Evolutionary conservation across 805 yeast species (phyloP), one percentile per base, ranked within the genome.

Genomic region (Kuraishia piskuri): DNA sequence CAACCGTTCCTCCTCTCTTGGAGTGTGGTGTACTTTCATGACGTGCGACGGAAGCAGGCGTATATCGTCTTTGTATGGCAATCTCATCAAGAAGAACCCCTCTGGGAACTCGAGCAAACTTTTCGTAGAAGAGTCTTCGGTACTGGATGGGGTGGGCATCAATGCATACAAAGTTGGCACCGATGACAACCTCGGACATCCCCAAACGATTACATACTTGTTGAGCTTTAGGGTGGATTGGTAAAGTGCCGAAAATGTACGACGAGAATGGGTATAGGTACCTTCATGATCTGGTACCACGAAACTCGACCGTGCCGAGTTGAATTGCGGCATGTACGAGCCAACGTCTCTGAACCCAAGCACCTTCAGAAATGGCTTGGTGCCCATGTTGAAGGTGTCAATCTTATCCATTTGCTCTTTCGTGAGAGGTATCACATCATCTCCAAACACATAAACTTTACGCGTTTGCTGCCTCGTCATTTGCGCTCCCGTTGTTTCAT

Each of bases 1-100:
- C 44, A 57, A 66, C 40, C 57, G 65, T 14, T 54, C 56, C 10
- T 62, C 55, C 23, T 22, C 26, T 3, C 45, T 26, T 0, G 49
- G 59, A 54, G 25, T 67, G 67, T 1, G 64, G 58, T 23, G 63
- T 55, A 12, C 52, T 51, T 5, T 57, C 37, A 54, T 58, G 60
- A 2, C 52, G 53, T 26, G 53, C 49, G 7, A 52, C 0, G 97
- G 97, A 3, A 81, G 65, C 36, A 78, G 74, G 51, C 97, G 72
- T 2, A 90, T 67, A 63, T 89, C 92, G 58, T 90, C 95, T 17
- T 80, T 68, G 73, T 79, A 86, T 1, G 98, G 97, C 22, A 88
- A 59, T 26, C 76, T 74, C 8, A 86, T 74, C 53, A 90, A 65
- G 50, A 84, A 82, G 56, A 92, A 79, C 0, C 97, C 97, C 54